Evolutionary conservation across 768 basidiomycete species (phyloP).

Genomic region (Naganishia kalamii): DNA sequence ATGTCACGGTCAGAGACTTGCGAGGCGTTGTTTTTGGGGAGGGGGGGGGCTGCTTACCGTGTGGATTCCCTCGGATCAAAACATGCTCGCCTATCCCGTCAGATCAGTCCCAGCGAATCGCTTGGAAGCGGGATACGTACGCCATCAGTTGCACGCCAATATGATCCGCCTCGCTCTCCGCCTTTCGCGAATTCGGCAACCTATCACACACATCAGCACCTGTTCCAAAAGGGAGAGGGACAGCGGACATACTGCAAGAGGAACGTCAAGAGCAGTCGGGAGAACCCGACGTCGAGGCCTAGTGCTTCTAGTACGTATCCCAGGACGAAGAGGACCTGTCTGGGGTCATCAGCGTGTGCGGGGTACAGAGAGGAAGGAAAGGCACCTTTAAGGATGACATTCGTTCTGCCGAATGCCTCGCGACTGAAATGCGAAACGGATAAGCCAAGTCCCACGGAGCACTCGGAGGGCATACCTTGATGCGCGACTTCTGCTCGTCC

Average conservation of each 20-base stretch:
- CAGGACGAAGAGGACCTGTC: slow-evolving; percentile 48
- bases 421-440: slow-evolving; percentile 32
- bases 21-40: background rate
- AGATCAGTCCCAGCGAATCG: too few species aligned
- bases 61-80: slow-evolving; percentile 73
- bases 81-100: slow-evolving; percentile 68
- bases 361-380: background rate
- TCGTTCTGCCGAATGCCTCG: slow-evolving; percentile 48
- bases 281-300: slow-evolving; percentile 58
- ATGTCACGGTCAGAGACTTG: too few species aligned
- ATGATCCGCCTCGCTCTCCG: slow-evolving; percentile 82
- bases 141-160: slow-evolving; percentile 76
- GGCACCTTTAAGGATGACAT: slow-evolving; percentile 45
- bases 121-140: slow-evolving; percentile 33
- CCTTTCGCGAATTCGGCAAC: slow-evolving; percentile 73
- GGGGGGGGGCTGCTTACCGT: slow-evolving; percentile 49
- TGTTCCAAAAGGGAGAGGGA: slow-evolving; percentile 2
- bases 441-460: slow-evolving; percentile 34
- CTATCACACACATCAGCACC: slow-evolving; percentile 36
- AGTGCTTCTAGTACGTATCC: slow-evolving; percentile 49
- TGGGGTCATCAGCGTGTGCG: background rate
- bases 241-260: slow-evolving; percentile 50
- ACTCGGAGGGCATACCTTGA: slow-evolving; percentile 51
- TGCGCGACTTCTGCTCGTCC: slow-evolving; percentile 64
- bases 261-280: slow-evolving; percentile 52